Evolutionary conservation across 1,139 yeast genomes (phyloP).

Genomic region (Candida tunisiensis): DNA sequence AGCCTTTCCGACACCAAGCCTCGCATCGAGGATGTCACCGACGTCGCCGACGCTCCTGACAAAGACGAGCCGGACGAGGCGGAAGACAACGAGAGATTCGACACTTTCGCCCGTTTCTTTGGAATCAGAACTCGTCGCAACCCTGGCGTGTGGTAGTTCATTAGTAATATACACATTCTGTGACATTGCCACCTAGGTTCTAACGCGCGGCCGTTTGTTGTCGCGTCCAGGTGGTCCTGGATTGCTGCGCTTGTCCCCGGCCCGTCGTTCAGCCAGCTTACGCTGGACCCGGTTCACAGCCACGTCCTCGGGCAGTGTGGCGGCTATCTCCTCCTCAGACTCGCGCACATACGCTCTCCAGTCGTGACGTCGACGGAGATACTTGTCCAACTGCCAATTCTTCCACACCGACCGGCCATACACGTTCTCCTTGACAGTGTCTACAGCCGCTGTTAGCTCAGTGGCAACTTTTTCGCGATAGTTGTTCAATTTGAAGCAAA

Average conservation of each 20-base stretch:
- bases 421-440: slow-evolving; percentile 60
- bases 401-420: slow-evolving; percentile 93
- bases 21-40: too few species aligned
- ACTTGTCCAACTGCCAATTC: slow-evolving; percentile 79
- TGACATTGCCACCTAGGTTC: too few species aligned
- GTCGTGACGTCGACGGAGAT: slow-evolving; percentile 55
- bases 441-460: slow-evolving; percentile 42
- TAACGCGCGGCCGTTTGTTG: too few species aligned
- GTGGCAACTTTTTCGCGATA: slow-evolving; percentile 78
- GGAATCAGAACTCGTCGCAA: slow-evolving; percentile 45
- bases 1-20: too few species aligned
- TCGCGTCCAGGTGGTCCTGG: background rate
- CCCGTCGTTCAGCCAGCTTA: too few species aligned
- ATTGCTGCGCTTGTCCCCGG: too few species aligned
- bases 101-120: slow-evolving; percentile 49
- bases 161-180: too few species aligned
- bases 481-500: slow-evolving; percentile 60
- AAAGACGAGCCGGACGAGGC: slow-evolving; percentile 18
- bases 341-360: slow-evolving; percentile 67
- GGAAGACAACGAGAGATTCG: slow-evolving; percentile 11
- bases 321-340: slow-evolving; percentile 31
- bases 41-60: slow-evolving; percentile 5
- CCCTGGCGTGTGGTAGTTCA: slow-evolving; percentile 30
- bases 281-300: too few species aligned
- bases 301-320: too few species aligned